Evolutionary conservation across 116 monocot genomes (phyloP).

Genomic region (Dioscorea cayenensis): DNA sequence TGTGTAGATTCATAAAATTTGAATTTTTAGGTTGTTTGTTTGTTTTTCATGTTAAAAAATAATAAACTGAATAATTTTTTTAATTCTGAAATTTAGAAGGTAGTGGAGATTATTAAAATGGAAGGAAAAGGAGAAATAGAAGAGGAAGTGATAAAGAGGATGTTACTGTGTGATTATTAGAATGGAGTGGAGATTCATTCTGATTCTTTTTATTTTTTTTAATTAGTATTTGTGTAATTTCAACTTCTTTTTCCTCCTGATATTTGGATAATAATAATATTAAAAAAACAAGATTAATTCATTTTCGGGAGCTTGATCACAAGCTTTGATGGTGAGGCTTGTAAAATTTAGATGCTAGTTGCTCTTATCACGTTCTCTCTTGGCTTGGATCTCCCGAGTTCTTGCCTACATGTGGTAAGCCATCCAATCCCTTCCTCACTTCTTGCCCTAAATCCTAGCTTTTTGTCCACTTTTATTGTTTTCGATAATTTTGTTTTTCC

Average conservation of each 20-base stretch:
- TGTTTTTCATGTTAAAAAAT: not conserved
- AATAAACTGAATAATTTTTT: no score
- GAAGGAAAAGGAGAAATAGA: constrained; percentile 4
- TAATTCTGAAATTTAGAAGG: no score
- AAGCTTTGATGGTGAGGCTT: not conserved
- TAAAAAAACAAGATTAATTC: no score
- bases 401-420: constrained; percentile 55
- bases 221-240: no score
- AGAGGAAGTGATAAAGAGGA: constrained; percentile 41
- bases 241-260: no score
- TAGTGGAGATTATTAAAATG: not conserved
- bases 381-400: constrained; percentile 27
- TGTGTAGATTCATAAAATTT: not conserved
- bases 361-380: constrained; percentile 22
- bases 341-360: constrained; percentile 14
- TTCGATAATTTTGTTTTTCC: no score
- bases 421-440: not conserved
- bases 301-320: not conserved
- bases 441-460: not conserved
- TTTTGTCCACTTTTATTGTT: not conserved
- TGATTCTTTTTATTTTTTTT: no score
- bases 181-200: no score
- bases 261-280: no score
- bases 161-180: constrained; percentile 77
- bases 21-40: not conserved